phyloP scores from a whole-genome alignment of 257 asterid species.

The Verbena officinalis region DNA sequence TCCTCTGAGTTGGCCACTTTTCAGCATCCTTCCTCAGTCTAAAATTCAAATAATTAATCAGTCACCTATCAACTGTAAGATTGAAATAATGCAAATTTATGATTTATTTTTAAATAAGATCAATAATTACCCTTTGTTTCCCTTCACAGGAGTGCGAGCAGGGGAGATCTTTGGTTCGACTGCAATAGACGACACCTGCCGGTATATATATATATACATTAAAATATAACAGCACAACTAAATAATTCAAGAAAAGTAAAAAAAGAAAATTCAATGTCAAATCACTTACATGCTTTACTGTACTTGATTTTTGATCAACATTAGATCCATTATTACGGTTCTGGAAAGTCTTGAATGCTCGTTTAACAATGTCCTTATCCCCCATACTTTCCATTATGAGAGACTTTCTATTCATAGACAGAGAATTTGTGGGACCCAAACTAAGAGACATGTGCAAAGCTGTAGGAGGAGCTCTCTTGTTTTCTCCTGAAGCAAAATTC shows the following conservation, averaged over 20 bases:
- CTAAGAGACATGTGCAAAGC: constrained; percentile 87
- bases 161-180: constrained; percentile 46
- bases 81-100: constrained; percentile 10
- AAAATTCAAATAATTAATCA: constrained; percentile 24
- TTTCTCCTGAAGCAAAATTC: constrained; percentile 37
- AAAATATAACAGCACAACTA: neutral
- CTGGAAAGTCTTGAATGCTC: constrained; percentile 89
- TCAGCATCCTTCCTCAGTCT: constrained; percentile 54
- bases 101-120: neutral
- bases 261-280: neutral
- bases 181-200: constrained; percentile 53
- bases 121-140: constrained; percentile 60
- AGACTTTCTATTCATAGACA: constrained; percentile 63
- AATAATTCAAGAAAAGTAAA: neutral
- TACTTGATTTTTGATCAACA: constrained; percentile 41
- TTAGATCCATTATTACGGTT: constrained; percentile 49
- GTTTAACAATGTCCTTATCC: constrained; percentile 86
- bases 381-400: constrained; percentile 96
- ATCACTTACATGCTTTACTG: constrained; percentile 48
- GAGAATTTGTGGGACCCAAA: constrained; percentile 58
- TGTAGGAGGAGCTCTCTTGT: constrained; percentile 53
- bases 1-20: constrained; percentile 44
- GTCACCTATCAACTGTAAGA: neutral
- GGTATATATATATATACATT: constrained; percentile 6
- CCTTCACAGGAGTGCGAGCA: constrained; percentile 47